Evolutionary conservation across 495 filamentous ascomycete genomes (phyloP).

Genomic region (Halenospora varia): DNA sequence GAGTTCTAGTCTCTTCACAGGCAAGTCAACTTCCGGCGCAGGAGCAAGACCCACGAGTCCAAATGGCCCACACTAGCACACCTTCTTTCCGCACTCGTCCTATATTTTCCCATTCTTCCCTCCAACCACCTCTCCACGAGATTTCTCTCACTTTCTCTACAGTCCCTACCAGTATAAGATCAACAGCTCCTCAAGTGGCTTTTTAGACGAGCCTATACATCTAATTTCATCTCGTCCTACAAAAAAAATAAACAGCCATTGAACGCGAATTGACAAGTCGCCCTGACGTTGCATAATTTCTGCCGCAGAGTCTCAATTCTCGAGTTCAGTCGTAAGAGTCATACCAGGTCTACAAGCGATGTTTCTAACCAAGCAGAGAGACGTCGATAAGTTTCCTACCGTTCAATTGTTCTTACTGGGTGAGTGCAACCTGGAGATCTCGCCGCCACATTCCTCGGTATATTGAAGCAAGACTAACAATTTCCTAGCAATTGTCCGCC

Average conservation of each 20-base stretch:
- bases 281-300: background rate
- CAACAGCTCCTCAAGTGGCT: background rate
- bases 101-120: too few species aligned
- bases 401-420: constrained; percentile 25
- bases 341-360: constrained; percentile 14
- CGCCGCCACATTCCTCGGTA: background rate
- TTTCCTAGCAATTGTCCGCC: constrained; percentile 77
- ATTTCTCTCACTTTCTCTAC: too few species aligned
- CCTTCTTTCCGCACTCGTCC: background rate
- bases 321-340: constrained; percentile 13
- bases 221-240: background rate
- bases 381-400: constrained; percentile 25
- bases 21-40: too few species aligned
- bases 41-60: too few species aligned
- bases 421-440: constrained; percentile 9
- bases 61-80: background rate
- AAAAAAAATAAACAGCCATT: background rate
- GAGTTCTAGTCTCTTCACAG: too few species aligned
- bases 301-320: constrained; percentile 2
- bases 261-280: background rate
- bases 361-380: constrained; percentile 17
- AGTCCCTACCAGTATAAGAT: background rate
- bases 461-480: background rate
- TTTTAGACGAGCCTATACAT: background rate
- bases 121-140: too few species aligned